Evolutionary conservation across 257 asterid genomes (phyloP), one percentile per base, ranked within the genome.

Genomic region (Pogostemon cablin): DNA sequence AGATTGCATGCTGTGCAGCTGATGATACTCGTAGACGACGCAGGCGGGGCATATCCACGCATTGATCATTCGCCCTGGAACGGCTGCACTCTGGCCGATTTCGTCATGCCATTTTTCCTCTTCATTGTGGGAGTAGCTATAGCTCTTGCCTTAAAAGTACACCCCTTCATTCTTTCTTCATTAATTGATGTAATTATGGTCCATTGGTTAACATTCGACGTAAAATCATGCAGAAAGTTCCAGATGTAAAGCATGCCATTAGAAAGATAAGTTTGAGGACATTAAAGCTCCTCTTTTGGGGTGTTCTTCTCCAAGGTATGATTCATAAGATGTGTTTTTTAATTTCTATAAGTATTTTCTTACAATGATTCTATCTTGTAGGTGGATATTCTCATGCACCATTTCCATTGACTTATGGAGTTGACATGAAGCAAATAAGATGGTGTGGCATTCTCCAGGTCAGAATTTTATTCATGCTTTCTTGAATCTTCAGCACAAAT

Each of bases 381-480:
- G 96, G 98, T 60, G 98, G 98, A 7, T 92, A 92, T 68, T 90
- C 98, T 63, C 96, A 92, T 75, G 98, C 95, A 62, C 95, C 97
- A 9, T 25, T 74, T 84, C 83, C 82, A 1, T 74, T 90, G 25
- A 17, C 65, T 25, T 92, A 86, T 67, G 97, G 96, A 8, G 95
- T 92, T 49, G 88, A 88, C 75, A 86, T 90, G 92, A 92, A 92
- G 74, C 17, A 47, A 2, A 84, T 92, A 73, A 68, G 98, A 77
- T 92, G 95, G 97, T 90, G 78, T 54, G 98, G 96, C 64, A 92
- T 92, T 71, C 88, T 92, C 67, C 98, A 91, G 88, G 98, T 89
- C 60, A 76, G 15, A 8, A 11, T 25, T 1, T 52, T 8, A 12
- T 3, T 71, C 48, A 4, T 25, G 41, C 47, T 35, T 20, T 64